Evolutionary conservation across 495 filamentous ascomycete genomes (phyloP), one percentile per base, ranked within the genome.

Genomic region (Usnea hakonensis): DNA sequence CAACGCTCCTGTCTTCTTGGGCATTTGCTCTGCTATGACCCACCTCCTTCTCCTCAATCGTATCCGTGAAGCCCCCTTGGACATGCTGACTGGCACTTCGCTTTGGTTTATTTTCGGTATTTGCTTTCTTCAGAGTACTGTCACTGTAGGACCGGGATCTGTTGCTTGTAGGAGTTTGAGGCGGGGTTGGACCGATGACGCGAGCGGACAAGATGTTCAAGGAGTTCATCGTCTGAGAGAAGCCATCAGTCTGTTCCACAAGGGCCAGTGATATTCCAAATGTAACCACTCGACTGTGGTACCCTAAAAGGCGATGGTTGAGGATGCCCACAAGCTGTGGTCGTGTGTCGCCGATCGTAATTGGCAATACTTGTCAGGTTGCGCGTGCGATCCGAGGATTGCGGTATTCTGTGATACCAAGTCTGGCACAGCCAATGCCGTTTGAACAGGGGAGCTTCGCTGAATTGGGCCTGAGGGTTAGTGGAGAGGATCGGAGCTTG

Each of bases 141-240:
- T 69, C 67, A 50, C 62, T 68, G 40, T 65, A 65, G 57, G 67
- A 67, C 8, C 65, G 59, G 30, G 48, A 52, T 35, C 65, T 63
- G 52, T 67, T 68, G 11, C 38, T 64, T 23, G 60, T 61, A 14
- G 75, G 71, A 36, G 67, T 74, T 32, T 74, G 67, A 52, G 78
- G 76, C 61, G 74, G 79, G 63, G 82, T 80, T 72, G 80, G 80
- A 68, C 86, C 86, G 65, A 89, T 85, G 72, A 94, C 90, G 78
- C 89, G 86, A 72, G 89, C 83, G 66, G 90, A 95, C 73, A 98
- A 81, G 74, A 96, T 89, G 76, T 95, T 96, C 79, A 97, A 78
- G 70, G 93, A 95, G 87, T 97, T 97, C 93, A 98, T 98, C 78
- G 86, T 91, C 78, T 71, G 69, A 70, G 69, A 68, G 71, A 73